Evolutionary conservation across 108 stramenopile genomes (phyloP).

Genomic region (Ochromonas danica): DNA sequence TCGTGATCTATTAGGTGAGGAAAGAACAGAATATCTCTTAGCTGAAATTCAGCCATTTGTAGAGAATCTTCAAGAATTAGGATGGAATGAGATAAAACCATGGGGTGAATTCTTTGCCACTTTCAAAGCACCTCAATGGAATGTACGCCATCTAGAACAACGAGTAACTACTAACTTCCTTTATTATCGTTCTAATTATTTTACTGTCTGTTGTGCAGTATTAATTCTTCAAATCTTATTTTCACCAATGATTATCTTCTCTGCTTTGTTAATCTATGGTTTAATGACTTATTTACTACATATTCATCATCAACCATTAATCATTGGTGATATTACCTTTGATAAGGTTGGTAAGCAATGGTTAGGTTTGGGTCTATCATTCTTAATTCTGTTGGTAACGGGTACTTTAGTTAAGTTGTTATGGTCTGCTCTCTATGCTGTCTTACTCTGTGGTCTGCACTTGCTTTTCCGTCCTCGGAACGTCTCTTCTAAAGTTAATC

Average conservation of each 20-base stretch:
- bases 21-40: slow-evolving; percentile 10
- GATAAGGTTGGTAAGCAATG: not conserved
- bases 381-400: slow-evolving; percentile 4
- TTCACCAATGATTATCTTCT: not conserved
- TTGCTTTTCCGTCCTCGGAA: slow-evolving; percentile 28
- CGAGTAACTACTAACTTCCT: slow-evolving; percentile 9
- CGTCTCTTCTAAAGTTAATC: slow-evolving; percentile 16
- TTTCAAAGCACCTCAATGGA: slow-evolving; percentile 25
- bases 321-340: not conserved
- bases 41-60: slow-evolving; percentile 2
- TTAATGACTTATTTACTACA: not conserved
- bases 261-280: not conserved
- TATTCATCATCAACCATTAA: not conserved
- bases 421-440: not conserved
- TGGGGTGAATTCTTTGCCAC: slow-evolving; percentile 33
- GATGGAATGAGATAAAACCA: slow-evolving; percentile 24
- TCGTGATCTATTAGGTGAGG: slow-evolving; percentile 10
- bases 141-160: slow-evolving; percentile 8
- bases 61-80: not conserved
- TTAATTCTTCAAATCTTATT: slow-evolving; percentile 9
- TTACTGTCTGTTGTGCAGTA: not conserved
- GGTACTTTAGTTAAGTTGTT: not conserved
- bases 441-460: slow-evolving; percentile 4
- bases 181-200: slow-evolving; percentile 26
- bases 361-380: not conserved